Percentiles rank a stretch among this genome's conserved stretches.
Evolutionary conservation across 371 early-diverging fungal species (phyloP).

Genomic region (Lichtheimia hyalospora): DNA sequence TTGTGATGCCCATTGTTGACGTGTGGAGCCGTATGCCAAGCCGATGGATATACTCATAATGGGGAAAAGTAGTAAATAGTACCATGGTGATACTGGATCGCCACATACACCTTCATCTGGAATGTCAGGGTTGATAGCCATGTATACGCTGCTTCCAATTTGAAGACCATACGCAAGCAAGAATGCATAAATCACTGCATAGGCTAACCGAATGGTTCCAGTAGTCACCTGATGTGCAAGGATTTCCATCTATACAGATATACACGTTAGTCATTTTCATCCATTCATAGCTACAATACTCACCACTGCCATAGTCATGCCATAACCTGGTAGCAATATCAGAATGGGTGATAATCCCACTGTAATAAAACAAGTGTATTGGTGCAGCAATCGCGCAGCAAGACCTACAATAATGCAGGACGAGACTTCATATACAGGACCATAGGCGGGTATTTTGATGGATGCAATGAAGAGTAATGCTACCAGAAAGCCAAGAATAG

Average conservation of each 20-base stretch:
- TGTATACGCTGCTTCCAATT: slow-evolving; percentile 58
- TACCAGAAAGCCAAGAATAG: slow-evolving; percentile 28
- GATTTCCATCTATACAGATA: slow-evolving; percentile 41
- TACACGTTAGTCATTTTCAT: no score
- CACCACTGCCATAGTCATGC: slow-evolving; percentile 28
- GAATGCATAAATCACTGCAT: slow-evolving; percentile 77
- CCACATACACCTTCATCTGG: slow-evolving; percentile 25
- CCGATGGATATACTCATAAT: slow-evolving; percentile 35
- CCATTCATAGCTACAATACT: neutral
- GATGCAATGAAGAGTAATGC: slow-evolving; percentile 30
- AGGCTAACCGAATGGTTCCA: slow-evolving; percentile 78
- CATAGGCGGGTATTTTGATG: slow-evolving; percentile 33
- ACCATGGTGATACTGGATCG: slow-evolving; percentile 33
- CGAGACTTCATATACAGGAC: slow-evolving; percentile 45
- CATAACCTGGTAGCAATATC: slow-evolving; percentile 56
- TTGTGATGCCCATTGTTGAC: slow-evolving; percentile 41
- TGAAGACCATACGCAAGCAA: slow-evolving; percentile 78
- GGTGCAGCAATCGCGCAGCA: slow-evolving; percentile 26
- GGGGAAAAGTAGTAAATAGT: slow-evolving; percentile 36
- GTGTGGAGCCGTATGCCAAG: slow-evolving; percentile 37
- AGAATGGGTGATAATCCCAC: slow-evolving; percentile 48
- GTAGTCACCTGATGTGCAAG: slow-evolving; percentile 77
- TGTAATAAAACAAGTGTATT: slow-evolving; percentile 38
- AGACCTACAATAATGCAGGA: slow-evolving; percentile 36
- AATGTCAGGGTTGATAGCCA: slow-evolving; percentile 19